Base-by-base conservation (phyloP, 2,329 filamentous ascomycete species). In the Cercospora zeina region DNA sequence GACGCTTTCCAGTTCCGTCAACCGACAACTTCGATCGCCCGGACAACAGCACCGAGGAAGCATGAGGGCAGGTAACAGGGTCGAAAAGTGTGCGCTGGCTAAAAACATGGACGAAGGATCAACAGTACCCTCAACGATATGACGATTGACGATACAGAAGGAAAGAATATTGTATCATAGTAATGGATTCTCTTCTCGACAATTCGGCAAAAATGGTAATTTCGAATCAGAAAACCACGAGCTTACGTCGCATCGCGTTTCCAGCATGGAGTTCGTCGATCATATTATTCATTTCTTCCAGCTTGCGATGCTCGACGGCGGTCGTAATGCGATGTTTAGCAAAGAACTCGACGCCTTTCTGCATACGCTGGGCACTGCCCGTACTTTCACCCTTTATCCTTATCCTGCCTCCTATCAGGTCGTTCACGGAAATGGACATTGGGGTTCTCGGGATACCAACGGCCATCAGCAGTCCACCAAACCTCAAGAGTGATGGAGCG, bases 181-280 rank as follows among this genome's bases (percentile, higher is more conserved):
- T 56, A 56, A 31, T 30, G 30, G 9, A 31, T 24, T 30, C 13
- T 54, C 55, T 54, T 64, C 61, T 4, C 60, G 24, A 13, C 56
- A 19, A 51, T 58, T 62, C 13, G 56, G 53, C 24, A 61, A 58
- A 49, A 62, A 57, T 16, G 51, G 11, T 9, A 14, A 19, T 6
- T 5, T 14, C n/a, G 13, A 10, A 37, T 54, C 13, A 34, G 13
- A 54, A 54, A 4, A 16, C 34, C 19, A 39, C 27, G 2, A 45
- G 19, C 39, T 45, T 45, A 24, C 39, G 39, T 19, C 39, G 39
- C 39, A 45, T 45, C 19, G 39, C 39, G 3, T 45, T 45, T 14
- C 39, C 39, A 21, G 39, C 39, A 45, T 45, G 19, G 16, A 45
- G 19, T 3, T 24, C 39, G 7, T 45, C 39, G 21, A 45, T 24